These are phyloP conservation scores for Dalbergia oliveri DNA, from an alignment of 306 rosid species.

Conservation along the genomic window DNA sequence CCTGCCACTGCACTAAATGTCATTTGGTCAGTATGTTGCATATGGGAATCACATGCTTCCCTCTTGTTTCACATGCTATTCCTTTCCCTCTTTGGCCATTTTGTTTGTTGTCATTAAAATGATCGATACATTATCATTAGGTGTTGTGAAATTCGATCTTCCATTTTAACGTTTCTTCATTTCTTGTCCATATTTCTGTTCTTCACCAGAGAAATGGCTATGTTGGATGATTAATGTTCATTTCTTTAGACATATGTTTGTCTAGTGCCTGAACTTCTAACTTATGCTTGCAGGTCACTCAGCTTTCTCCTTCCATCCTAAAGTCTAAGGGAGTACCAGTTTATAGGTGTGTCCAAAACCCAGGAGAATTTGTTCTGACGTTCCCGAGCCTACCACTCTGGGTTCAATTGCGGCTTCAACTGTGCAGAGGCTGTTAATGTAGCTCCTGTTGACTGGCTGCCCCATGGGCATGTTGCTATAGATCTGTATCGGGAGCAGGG, in stretches of 20 bases:
- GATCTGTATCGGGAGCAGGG: constrained; percentile 84
- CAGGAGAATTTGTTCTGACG: constrained; percentile 96
- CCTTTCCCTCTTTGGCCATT: constrained; percentile 1
- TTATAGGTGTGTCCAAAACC: constrained; percentile 92
- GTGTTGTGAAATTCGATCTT: constrained; percentile 33
- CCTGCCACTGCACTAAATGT: constrained; percentile 6
- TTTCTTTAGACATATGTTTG: constrained; percentile 29
- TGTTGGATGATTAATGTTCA: constrained; percentile 36
- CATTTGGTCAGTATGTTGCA: constrained; percentile 37
- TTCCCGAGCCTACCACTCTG: constrained; percentile 99
- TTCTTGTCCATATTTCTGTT: constrained; percentile 33
- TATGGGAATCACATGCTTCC: constrained; percentile 32
- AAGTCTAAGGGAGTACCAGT: constrained; percentile 95
- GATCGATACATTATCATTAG: constrained; percentile 18
- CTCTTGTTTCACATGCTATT: constrained; percentile 24
- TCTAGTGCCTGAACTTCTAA: constrained; percentile 42
- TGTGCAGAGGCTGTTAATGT: constrained; percentile 99
- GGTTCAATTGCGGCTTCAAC: constrained; percentile 99
- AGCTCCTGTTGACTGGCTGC: constrained; percentile 99
- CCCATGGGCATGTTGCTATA: constrained; percentile 95
- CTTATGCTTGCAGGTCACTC: constrained; percentile 79
- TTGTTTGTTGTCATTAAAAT: constrained; percentile 26
- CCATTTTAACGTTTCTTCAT: constrained; percentile 5
- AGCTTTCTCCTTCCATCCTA: constrained; percentile 93
- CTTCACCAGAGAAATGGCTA: neutral